These are phyloP conservation scores for Mycena floridula DNA, from an alignment of 768 basidiomycete species.

Conservation along the genomic window DNA sequence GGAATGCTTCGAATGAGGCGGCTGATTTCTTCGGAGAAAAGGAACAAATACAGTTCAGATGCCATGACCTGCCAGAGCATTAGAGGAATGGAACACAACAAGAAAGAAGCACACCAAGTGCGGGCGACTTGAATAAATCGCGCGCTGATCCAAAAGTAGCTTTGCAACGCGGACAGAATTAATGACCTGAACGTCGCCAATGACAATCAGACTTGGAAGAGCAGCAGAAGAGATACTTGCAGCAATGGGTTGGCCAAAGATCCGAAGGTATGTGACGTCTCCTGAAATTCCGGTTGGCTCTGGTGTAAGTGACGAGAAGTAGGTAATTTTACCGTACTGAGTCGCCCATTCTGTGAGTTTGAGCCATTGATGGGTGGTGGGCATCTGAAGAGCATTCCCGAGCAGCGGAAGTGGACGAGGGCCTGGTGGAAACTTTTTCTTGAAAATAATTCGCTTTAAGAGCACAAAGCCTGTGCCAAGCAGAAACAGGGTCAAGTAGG, in stretches of 20 bases:
- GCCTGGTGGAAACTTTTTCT: slow-evolving; percentile 10
- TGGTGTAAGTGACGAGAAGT: background rate
- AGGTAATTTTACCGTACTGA: slow-evolving; percentile 9
- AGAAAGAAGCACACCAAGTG: background rate
- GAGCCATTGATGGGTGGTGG: slow-evolving; percentile 5
- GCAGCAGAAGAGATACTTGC: background rate
- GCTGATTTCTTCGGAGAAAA: no score
- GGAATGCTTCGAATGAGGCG: background rate
- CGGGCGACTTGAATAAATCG: background rate
- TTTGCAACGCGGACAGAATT: no score
- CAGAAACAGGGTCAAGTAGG: no score
- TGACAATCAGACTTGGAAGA: background rate
- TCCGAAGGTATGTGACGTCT: background rate
- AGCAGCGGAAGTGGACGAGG: slow-evolving; percentile 16
- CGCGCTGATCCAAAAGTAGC: background rate
- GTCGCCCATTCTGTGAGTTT: slow-evolving; percentile 7
- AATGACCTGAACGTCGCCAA: no score
- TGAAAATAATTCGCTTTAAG: background rate
- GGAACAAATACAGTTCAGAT: background rate
- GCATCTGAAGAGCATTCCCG: slow-evolving; percentile 16
- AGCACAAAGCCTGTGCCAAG: no score
- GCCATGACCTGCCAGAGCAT: background rate
- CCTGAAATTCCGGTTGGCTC: background rate
- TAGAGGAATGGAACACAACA: background rate
- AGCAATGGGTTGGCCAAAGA: background rate